These are phyloP conservation scores for Saturnispora quitensis DNA, from an alignment of 805 yeast genomes.

Conservation along the genomic window DNA sequence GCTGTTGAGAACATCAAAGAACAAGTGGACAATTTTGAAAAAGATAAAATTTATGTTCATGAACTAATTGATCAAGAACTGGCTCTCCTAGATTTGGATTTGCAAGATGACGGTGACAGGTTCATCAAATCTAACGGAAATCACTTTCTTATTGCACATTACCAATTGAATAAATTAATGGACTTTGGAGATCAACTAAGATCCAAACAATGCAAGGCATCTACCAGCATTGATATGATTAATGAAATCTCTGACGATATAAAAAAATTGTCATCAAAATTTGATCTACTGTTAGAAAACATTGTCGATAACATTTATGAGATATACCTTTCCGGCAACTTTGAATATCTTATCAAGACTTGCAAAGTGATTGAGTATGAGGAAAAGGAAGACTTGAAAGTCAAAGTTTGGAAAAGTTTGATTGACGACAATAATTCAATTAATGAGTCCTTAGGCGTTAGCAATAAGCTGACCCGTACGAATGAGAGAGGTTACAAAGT, in stretches of 20 bases:
- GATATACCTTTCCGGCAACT: conserved; percentile 58
- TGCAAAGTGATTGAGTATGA: conserved; percentile 76
- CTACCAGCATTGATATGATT: conserved; percentile 64
- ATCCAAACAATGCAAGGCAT: conserved; percentile 31
- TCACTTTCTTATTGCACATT: conserved; percentile 60
- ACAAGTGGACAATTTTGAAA: conserved; percentile 49
- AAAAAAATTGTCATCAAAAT: conserved; percentile 40
- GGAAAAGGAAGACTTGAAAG: conserved; percentile 64
- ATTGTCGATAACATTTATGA: conserved; percentile 60
- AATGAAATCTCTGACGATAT: conserved; percentile 44
- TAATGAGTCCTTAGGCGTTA: neutral
- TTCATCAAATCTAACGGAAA: conserved; percentile 32
- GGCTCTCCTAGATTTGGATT: conserved; percentile 10
- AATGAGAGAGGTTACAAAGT: conserved; percentile 50
- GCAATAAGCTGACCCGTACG: conserved; percentile 30
- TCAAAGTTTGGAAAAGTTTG: conserved; percentile 20
- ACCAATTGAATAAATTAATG: conserved; percentile 55
- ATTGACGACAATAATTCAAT: conserved; percentile 7
- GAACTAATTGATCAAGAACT: conserved; percentile 40
- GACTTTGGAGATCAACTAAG: conserved; percentile 74
- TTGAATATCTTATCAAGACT: conserved; percentile 56
- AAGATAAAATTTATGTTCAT: conserved; percentile 42
- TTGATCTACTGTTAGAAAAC: conserved; percentile 55
- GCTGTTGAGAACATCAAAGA: conserved; percentile 58
- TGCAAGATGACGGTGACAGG: conserved; percentile 15